phyloP scores from a whole-genome alignment of 768 basidiomycete genomes.

The Mycena polygramma region DNA sequence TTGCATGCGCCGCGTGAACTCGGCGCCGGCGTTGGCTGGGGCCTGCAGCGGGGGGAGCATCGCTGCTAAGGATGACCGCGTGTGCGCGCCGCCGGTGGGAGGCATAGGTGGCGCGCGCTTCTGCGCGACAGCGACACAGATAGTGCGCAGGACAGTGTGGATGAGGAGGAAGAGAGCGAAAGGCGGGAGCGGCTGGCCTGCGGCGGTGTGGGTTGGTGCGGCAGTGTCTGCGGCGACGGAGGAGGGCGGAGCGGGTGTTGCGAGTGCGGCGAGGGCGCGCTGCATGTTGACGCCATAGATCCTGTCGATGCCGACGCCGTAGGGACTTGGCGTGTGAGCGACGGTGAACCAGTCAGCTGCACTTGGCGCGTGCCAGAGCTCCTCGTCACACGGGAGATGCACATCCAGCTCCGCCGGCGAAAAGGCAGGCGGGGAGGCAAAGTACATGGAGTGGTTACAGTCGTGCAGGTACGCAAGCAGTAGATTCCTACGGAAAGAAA shows the following conservation, averaged over 20 bases:
- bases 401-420: conserved; percentile 63
- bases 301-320: conserved; percentile 51
- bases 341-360: conserved; percentile 62
- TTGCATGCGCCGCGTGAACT: conserved; percentile 53
- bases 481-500: conserved; percentile 46
- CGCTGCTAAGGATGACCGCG: no score
- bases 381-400: conserved; percentile 70
- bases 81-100: not conserved
- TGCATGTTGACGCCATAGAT: conserved; percentile 56
- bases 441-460: conserved; percentile 67
- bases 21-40: not conserved
- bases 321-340: conserved; percentile 57
- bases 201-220: no score
- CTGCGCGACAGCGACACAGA: conserved; percentile 43
- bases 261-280: conserved; percentile 50
- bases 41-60: not conserved
- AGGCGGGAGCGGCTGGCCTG: conserved; percentile 38
- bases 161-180: conserved; percentile 61
- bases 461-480: conserved; percentile 69
- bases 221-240: conserved; percentile 50
- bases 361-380: conserved; percentile 62
- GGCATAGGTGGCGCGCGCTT: conserved; percentile 26
- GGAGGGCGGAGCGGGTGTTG: conserved; percentile 37
- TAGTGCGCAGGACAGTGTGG: conserved; percentile 58
- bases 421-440: conserved; percentile 62